phyloP scores from a whole-genome alignment of 495 filamentous ascomycete genomes.

The Jackrogersella multiformis region DNA sequence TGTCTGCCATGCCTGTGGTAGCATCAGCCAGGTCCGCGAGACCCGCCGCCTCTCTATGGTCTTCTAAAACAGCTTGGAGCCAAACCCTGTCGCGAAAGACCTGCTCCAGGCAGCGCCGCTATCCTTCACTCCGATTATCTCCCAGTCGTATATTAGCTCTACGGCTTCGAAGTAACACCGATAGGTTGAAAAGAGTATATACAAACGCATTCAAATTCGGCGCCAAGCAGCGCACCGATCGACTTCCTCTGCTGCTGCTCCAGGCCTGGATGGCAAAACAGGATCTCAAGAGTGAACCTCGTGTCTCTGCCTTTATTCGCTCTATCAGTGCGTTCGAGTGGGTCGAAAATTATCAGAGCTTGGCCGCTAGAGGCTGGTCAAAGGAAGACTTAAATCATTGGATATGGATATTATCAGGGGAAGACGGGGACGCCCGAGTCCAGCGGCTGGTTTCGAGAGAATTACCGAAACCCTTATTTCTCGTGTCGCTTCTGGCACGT shows the following conservation, averaged over 20 bases:
- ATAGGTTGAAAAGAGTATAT: slow-evolving; percentile 29
- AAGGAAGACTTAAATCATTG: slow-evolving; percentile 48
- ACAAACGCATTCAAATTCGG: slow-evolving; percentile 13
- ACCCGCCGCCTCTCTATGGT: slow-evolving; percentile 8
- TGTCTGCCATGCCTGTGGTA: slow-evolving; percentile 4
- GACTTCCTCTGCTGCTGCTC: slow-evolving; percentile 47
- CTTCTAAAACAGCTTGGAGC: slow-evolving; percentile 12
- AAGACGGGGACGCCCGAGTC: slow-evolving; percentile 46
- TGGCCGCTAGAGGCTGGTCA: slow-evolving; percentile 40
- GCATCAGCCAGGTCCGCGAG: slow-evolving; percentile 1
- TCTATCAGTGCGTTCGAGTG: slow-evolving; percentile 41
- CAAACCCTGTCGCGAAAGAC: slow-evolving; percentile 37
- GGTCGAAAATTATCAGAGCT: slow-evolving; percentile 38
- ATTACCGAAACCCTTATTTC: slow-evolving; percentile 51
- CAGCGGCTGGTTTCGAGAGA: slow-evolving; percentile 48
- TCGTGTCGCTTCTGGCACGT: slow-evolving; percentile 48
- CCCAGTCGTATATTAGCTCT: slow-evolving; percentile 38
- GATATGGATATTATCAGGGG: slow-evolving; percentile 54
- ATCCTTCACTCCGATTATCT: slow-evolving; percentile 26
- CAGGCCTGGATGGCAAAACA: slow-evolving; percentile 47
- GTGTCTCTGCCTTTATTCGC: slow-evolving; percentile 27
- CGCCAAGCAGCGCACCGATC: slow-evolving; percentile 27
- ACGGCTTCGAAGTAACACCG: slow-evolving; percentile 29
- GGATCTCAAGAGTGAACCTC: slow-evolving; percentile 26
- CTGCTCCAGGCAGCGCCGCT: slow-evolving; percentile 14